Base-by-base conservation (phyloP, 352 stramenopile genomes). In the Phytophthora idaei region DNA sequence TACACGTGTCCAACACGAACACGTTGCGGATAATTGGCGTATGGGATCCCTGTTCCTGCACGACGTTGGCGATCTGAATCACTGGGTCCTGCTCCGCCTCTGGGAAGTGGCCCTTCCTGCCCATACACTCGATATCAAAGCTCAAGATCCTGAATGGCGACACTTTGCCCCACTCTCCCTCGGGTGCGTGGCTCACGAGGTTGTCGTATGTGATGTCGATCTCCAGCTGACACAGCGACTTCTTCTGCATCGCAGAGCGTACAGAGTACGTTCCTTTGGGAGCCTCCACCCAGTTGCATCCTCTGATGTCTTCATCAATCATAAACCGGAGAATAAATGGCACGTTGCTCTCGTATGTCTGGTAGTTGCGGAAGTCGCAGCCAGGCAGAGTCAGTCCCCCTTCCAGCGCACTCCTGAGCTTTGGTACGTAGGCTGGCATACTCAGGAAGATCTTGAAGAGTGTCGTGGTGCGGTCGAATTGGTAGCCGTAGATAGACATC, bases 111-210 rank as follows among this genome's bases (percentile, higher is more conserved):
- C 95, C 98, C 61, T 99, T 99, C n/a, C 97, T 79, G 6, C 97
- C 98, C 84, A 98, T 96, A 76, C 98, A 99, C 81, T 99, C 98
- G 69, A 99, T 99, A 85, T 99, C 98, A 55, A 99, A 98, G 51
- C 93, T 99, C 37, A 99, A 78, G 69, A 99, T 97, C 42, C 98
- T 92, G 48, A 99, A 89, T 4, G 98, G 98, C 4, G 98, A 98
- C 42, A 99, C 85, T 44, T 98, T 98, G 53, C 90, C 94, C 97
- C 97, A 99, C 70, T 98, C 76, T 39, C 97, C 98, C 67, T 97
- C 89, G 0, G 93, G 89, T 46, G 87, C 85, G 67, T 98, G 97
- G 34, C 93, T 96, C 32, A 98, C 82, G 32, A 99, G 72, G 67
- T 98, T 97, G 64, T 98, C 94, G 81, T 98, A 99, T n/a, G 96